A percentile compares a stretch with the other conserved stretches of the same genome.
Conservation (phyloP, 2,329 filamentous ascomycete genomes). For the Ilyonectria destructans region DNA sequence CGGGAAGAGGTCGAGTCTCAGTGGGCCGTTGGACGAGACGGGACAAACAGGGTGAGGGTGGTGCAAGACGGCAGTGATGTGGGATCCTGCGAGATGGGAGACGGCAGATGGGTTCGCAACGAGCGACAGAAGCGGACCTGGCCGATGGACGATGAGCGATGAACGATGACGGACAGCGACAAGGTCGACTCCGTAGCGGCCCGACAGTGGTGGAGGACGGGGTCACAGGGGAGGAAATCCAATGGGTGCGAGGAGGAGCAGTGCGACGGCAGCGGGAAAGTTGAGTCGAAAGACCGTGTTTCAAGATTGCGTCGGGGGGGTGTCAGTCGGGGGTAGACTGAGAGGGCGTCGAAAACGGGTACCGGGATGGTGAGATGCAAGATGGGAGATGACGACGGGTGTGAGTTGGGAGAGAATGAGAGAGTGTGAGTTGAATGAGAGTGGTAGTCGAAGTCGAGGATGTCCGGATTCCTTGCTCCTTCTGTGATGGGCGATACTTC, state of each 20-base stretch:
- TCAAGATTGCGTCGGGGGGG: constrained; percentile 47
- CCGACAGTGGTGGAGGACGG: constrained; percentile 35
- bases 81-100: constrained; percentile 1
- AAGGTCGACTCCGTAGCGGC: constrained; percentile 25
- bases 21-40: constrained; percentile 13
- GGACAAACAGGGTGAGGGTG: constrained; percentile 17
- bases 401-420: background rate
- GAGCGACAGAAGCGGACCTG: constrained; percentile 43
- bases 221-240: constrained; percentile 28
- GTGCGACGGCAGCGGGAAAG: constrained; percentile 41
- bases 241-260: constrained; percentile 32
- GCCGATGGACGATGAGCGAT: constrained; percentile 23
- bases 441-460: constrained; percentile 20
- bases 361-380: constrained; percentile 36
- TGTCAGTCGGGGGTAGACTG: constrained; percentile 39
- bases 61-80: constrained; percentile 17
- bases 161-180: constrained; percentile 27
- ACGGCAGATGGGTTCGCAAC: constrained; percentile 37
- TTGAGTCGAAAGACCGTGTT: constrained; percentile 46
- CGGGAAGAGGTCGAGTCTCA: constrained; percentile 20
- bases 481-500: constrained; percentile 20
- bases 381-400: constrained; percentile 31
- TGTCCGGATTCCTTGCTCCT: constrained; percentile 33
- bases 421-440: background rate
- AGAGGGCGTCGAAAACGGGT: constrained; percentile 37